Conservation (phyloP, 2,329 filamentous ascomycete genomes). For the Nothopassalora personata region DNA sequence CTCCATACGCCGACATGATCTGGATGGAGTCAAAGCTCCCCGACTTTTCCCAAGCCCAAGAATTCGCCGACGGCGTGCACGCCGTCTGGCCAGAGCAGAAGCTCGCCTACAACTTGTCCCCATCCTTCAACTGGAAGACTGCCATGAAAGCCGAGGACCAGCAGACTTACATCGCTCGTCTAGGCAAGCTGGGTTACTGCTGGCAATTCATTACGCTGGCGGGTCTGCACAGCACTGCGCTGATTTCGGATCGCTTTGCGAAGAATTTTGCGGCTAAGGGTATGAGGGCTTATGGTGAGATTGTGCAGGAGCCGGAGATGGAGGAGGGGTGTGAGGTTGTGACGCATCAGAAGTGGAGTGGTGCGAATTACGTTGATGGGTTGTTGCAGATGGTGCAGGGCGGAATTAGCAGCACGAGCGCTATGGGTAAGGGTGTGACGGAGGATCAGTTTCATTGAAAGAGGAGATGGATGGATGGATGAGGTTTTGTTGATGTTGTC, state of each 20-base stretch:
- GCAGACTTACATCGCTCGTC: constrained; percentile 92
- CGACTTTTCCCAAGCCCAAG: constrained; percentile 82
- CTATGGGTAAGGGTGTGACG: constrained; percentile 96
- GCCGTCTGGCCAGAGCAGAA: constrained; percentile 95
- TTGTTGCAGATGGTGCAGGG: constrained; percentile 95
- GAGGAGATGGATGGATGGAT: not conserved
- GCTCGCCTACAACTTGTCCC: constrained; percentile 97
- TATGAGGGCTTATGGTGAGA: constrained; percentile 94
- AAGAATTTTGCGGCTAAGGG: constrained; percentile 65
- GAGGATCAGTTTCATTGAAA: constrained; percentile 75
- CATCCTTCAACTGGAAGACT: constrained; percentile 99
- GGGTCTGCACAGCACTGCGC: constrained; percentile 88
- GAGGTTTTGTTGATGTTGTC: not conserved
- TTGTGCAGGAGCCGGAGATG: constrained; percentile 98
- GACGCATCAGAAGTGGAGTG: constrained; percentile 98
- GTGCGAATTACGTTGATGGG: constrained; percentile 91
- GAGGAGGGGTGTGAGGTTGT: constrained; percentile 85
- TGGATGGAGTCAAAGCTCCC: constrained; percentile 99
- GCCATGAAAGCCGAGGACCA: constrained; percentile 89
- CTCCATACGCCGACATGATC: constrained; percentile 89
- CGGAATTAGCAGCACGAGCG: constrained; percentile 82
- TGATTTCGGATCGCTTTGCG: constrained; percentile 86
- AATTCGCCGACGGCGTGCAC: constrained; percentile 91
- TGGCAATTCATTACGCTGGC: constrained; percentile 99
- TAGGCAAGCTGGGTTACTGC: constrained; percentile 86